Base-by-base conservation (phyloP, 2,329 filamentous ascomycete species). In the Paecilomyces dactylethromorphus region DNA sequence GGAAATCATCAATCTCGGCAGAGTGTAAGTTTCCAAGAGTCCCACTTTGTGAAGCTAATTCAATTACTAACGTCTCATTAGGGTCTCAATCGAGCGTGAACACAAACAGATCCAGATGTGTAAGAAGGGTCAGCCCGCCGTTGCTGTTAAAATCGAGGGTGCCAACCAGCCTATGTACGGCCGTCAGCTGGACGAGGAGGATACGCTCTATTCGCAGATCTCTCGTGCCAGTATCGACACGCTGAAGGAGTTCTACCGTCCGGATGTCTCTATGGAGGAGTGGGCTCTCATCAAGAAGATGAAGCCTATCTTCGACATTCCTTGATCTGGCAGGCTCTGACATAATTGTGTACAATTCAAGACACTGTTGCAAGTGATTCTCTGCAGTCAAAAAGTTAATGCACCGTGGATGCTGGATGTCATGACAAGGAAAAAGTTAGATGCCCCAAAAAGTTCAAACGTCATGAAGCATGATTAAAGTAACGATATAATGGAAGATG, bases 131-230 rank as follows among this genome's bases (percentile, higher is more conserved):
- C 90, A 96, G 71, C 94, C 95, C n/a, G 95, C 92, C 1, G 95
- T 99, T 10, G 94, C 94, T 21, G 83, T 99, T 80, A 99, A 99
- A 83, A 95, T 99, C 69, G 95, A 99, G 79, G 93, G 92, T 57
- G 79, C 87, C 59, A 91, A 93, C 73, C 94, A 99, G 80, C 95
- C 94, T 15, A 85, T 89, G 60, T 99, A 99, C 72, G 94, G 94
- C 59, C 89, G 94, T 61, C 94, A 99, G 63, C 84, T 99, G 55
- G 94, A 99, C 76, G 93, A 99, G 75, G 85, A 86, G 63, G 94
- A 99, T 74, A 83, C 79, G 1, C 82, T 99, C 13, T 97, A 97
- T 83, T 93, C 89, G 64, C 82, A 89, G 60, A 91, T 99, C 68
- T 94, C 90, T 51, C 85, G 94, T 66, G 83, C 86, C 66, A 94